Evolutionary conservation across 768 basidiomycete species (phyloP).

Genomic region (Cytidiella melzeri): DNA sequence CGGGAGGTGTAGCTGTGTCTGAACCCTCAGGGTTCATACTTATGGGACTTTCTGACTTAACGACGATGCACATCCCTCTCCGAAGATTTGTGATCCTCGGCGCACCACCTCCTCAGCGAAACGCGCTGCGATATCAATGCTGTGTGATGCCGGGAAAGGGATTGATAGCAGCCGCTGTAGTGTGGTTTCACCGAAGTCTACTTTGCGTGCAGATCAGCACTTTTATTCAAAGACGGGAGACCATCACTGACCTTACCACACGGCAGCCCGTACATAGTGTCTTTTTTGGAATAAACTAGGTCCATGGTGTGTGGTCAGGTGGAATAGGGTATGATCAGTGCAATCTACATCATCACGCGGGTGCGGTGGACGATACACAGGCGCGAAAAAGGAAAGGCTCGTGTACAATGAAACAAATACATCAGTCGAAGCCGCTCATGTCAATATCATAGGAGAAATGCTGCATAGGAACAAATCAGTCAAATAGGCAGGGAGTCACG

Average conservation of each 20-base stretch:
- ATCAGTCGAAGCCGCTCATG: conserved; percentile 45
- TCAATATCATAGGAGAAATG: conserved; percentile 55
- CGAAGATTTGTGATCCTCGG: not conserved
- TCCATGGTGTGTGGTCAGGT: too few relatives aligned
- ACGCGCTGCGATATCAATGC: not conserved
- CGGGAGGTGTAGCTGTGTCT: too few relatives aligned
- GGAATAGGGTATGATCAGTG: too few relatives aligned
- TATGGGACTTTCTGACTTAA: too few relatives aligned
- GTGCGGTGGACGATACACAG: too few relatives aligned
- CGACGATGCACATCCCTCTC: not conserved
- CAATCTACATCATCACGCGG: too few relatives aligned
- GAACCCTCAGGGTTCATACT: too few relatives aligned
- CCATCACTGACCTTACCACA: not conserved
- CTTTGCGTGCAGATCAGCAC: not conserved
- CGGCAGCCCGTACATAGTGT: too few relatives aligned
- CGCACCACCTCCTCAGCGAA: not conserved
- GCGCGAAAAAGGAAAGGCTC: not conserved
- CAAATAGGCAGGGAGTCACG: not conserved
- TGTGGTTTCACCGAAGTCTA: too few relatives aligned
- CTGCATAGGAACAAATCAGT: conserved; percentile 11
- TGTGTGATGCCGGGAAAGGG: not conserved
- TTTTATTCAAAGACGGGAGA: not conserved
- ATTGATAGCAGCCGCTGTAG: too few relatives aligned
- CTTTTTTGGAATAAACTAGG: too few relatives aligned
- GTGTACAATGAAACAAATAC: not conserved